Base-by-base conservation (phyloP, 2,329 filamentous ascomycete genomes). In the Peltaster fructicola region DNA sequence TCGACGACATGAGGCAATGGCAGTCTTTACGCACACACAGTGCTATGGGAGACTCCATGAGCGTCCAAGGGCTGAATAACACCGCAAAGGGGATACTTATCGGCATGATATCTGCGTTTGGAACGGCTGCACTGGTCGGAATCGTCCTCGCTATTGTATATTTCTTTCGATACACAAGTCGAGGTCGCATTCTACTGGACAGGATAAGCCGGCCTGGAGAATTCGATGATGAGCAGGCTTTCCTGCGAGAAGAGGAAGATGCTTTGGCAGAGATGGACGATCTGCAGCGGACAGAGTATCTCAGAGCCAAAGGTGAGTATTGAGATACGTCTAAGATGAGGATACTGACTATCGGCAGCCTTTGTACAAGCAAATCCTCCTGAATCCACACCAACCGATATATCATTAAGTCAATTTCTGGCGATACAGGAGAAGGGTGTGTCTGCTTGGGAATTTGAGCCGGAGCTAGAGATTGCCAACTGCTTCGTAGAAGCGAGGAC, bases 401-500 rank as follows among this genome's bases (percentile, higher is more conserved):
- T 98, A 36, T 95, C 88, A 12, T 59, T 98, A 35, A 95, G 88
- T 17, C 88, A 98, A 50, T 95, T 92, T 50, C 66, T 98, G 30
- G 88, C 88, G 20, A 98, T 98, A 38, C 88, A 98, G 57, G 88
- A 98, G 58, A 98, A 98, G 53, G 88, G 88, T 24, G 85, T 98
- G n/a, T 92, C 88, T 4, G 88, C 88, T 5, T 98, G 88, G 88
- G 88, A 98, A 51, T 98, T 98, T 44, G 88, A 95, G 51, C 88
- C 88, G n/a, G 88, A 98, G 52, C 59, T 95, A 17, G 88, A 98
- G 53, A 93, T 95, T 39, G 88, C 88, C 38, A 95, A 95, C 53
- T 98, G 88, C 53, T 98, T 98, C 47, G 88, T 98, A 35, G 85
- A 98, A 54, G 85, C 61, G 19, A 71, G 88, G 37, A 98, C 88